Percentiles rank a stretch among this genome's conserved stretches.
Conservation (phyloP, 2,329 filamentous ascomycete genomes). For the Dothidotthia symphoricarpi region DNA sequence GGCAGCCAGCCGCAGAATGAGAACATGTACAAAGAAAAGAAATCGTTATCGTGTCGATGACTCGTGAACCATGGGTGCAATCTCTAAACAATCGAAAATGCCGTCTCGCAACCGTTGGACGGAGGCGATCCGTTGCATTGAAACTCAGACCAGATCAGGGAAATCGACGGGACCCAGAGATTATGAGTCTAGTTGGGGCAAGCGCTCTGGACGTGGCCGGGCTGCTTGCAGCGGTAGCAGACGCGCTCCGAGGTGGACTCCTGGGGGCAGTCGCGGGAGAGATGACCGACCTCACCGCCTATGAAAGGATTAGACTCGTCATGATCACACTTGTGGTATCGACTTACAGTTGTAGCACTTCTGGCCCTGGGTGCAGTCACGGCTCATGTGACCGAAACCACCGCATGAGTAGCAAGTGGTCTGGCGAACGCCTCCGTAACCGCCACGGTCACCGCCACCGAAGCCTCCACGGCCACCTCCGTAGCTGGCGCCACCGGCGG, state of each 20-base stretch:
- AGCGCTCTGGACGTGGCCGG: conserved; percentile 87
- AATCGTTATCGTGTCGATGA: conserved; percentile 39
- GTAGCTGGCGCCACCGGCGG: conserved; percentile 51
- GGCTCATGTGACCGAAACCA: conserved; percentile 93
- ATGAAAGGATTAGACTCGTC: conserved; percentile 22
- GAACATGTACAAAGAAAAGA: conserved; percentile 42
- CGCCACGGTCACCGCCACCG: conserved; percentile 50
- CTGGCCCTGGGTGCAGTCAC: conserved; percentile 97
- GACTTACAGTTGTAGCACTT: conserved; percentile 97
- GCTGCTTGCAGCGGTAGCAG: conserved; percentile 93
- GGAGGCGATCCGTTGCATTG: conserved; percentile 22
- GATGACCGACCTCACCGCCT: conserved; percentile 84
- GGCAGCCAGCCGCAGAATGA: conserved; percentile 41
- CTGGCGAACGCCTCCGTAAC: conserved; percentile 44
- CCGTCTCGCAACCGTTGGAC: conserved; percentile 17
- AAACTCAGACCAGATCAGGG: conserved; percentile 32
- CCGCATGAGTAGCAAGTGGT: conserved; percentile 95
- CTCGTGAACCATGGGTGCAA: conserved; percentile 30
- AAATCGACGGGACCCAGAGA: conserved; percentile 27
- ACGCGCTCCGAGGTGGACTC: conserved; percentile 89
- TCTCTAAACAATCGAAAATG: conserved; percentile 28
- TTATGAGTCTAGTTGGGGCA: conserved; percentile 72
- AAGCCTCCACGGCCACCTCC: conserved; percentile 48
- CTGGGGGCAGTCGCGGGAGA: conserved; percentile 93
- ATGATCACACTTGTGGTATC: not conserved